Conservation (phyloP, 306 rosid species). For the Sesbania bispinosa region DNA sequence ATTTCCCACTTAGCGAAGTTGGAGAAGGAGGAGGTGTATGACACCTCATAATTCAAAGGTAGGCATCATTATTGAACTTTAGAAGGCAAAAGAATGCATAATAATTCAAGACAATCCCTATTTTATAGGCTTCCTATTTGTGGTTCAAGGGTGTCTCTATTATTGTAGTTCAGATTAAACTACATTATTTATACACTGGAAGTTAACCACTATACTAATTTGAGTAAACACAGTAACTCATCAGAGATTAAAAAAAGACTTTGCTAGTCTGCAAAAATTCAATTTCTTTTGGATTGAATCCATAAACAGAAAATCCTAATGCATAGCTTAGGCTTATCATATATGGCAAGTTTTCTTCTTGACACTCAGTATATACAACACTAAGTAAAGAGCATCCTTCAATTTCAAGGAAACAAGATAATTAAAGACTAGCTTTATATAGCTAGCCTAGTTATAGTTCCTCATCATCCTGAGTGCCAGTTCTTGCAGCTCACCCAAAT, state of each 20-base stretch:
- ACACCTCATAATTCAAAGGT: not conserved
- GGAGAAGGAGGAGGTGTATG: not conserved
- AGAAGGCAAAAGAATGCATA: conserved; percentile 5
- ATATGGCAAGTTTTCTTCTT: conserved; percentile 23
- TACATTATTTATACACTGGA: conserved; percentile 18
- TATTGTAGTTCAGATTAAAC: conserved; percentile 26
- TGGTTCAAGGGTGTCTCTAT: conserved; percentile 5
- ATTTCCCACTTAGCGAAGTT: not conserved
- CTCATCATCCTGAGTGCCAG: conserved; percentile 92
- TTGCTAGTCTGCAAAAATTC: conserved; percentile 17
- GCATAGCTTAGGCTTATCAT: conserved; percentile 28
- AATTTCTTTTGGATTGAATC: conserved; percentile 31
- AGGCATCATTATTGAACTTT: conserved; percentile 28
- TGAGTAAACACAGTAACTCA: not conserved
- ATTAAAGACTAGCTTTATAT: not conserved
- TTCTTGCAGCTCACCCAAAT: conserved; percentile 82
- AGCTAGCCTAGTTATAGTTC: conserved; percentile 28
- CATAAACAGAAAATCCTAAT: conserved; percentile 26
- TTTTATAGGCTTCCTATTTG: conserved; percentile 26
- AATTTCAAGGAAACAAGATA: conserved; percentile 6
- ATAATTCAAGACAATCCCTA: conserved; percentile 13
- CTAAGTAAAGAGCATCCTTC: conserved; percentile 10
- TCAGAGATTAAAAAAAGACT: not conserved
- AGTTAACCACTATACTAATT: not conserved
- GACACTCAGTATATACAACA: conserved; percentile 38